Base-by-base conservation (phyloP, 2,329 filamentous ascomycete species). In the Aspergillus chevalieri region DNA sequence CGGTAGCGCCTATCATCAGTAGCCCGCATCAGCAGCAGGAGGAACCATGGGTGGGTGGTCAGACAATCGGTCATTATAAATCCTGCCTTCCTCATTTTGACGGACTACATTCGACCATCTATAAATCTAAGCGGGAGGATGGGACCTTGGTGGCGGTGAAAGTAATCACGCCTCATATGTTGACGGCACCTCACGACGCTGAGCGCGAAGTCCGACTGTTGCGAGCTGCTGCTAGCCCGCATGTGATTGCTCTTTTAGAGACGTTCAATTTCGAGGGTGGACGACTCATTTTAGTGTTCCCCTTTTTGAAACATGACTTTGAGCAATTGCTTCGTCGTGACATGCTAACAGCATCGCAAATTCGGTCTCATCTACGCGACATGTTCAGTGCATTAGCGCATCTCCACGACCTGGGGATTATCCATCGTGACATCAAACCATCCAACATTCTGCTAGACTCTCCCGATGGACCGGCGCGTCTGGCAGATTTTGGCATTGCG, bases 381-480 rank as follows among this genome's bases (percentile, higher is more conserved):
- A 64, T 93, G 6, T 86, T 96, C 63, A 67, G 71, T 3, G 91
- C 82, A 6, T 78, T 98, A 2, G 72, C 72, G 2, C 78, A 87
- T 58, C 75, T 96, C 2, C 93, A 98, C 65, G 58, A 67, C 6
- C 72, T 82, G 21, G 86, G 83, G 6, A 90, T 98, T 50, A 86
- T 98, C 48, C 93, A 98, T 66, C 84, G 93, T 49, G 93, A 98
- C 64, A 75, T 98, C 64, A 98, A 98, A 64, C 93, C 93, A 0
- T 90, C 89, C 0, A 95, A 95, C 47, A 79, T 98, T 33, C 75
- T 96, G 7, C 78, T 95, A 43, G 74, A 78, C 39, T 82, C 84
- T 0, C 73, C 79, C 0, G 73, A 78, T 5, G 87, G 87, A 0
- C 86, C 89, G 4, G 88, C 87, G 3, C 87, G 84, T 58, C 77